phyloP scores from a whole-genome alignment of 2,329 filamentous ascomycete genomes.

The Aspergillus caelatus region DNA sequence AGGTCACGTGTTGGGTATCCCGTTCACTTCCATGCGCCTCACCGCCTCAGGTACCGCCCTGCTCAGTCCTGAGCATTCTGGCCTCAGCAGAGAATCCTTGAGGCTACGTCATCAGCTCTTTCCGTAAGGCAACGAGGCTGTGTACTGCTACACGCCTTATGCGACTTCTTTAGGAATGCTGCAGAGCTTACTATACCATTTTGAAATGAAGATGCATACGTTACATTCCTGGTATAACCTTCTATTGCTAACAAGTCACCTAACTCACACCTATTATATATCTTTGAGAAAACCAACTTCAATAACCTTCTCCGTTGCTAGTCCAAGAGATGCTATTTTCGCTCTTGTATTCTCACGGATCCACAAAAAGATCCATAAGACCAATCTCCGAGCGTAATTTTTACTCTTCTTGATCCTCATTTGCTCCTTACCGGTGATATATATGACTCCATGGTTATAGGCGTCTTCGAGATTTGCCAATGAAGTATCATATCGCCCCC shows the following conservation, averaged over 20 bases:
- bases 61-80: not conserved
- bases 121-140: not conserved
- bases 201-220: not conserved
- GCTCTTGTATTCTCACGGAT: conserved; percentile 42
- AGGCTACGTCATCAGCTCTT: not conserved
- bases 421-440: conserved; percentile 50
- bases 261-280: conserved; percentile 16
- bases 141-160: not conserved
- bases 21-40: not conserved
- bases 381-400: conserved; percentile 28
- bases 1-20: conserved; percentile 3
- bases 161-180: not conserved
- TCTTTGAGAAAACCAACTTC: conserved; percentile 47
- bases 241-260: not conserved
- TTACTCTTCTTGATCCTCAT: conserved; percentile 36
- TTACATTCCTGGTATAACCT: not conserved
- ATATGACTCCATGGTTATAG: conserved; percentile 42
- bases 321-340: conserved; percentile 41
- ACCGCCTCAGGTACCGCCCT: not conserved
- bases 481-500: not conserved
- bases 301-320: conserved; percentile 41
- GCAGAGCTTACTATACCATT: not conserved
- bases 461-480: conserved; percentile 14
- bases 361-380: conserved; percentile 41
- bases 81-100: not conserved